Base-by-base conservation (phyloP, 768 basidiomycete species). In the Boletus eberwhitei region DNA sequence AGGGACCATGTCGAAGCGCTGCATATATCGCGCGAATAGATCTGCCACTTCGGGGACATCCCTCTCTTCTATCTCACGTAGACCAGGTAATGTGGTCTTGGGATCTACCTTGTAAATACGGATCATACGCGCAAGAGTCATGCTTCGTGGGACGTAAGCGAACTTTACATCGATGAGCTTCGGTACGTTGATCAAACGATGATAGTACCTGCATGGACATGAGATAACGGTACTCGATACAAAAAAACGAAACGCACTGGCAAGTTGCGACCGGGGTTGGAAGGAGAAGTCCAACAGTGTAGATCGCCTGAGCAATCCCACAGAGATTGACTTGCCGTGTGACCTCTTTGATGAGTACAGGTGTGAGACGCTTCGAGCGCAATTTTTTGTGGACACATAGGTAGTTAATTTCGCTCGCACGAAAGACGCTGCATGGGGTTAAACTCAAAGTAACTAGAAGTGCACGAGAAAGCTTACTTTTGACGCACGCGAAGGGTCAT, bases 381-480 rank as follows among this genome's bases (percentile, higher is more conserved):
- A 98, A 75, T 72, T 97, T 98, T 77, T 99, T 99, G 80, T 97
- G 95, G 1, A 98, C 86, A 64, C 93, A 96, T 47, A 99, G 87
- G 73, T 91, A 98, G 71, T 98, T 99, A 75, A 99, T 95, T 72
- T 98, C 97, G 68, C 86, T 86, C 39, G 85, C 83, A 29, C 72
- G 74, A 65, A 98, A 79, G 6, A 77, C 72, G 43, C 90, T 94
- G 56, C 35, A 54, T 63, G 26, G n/a, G 14, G 38, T 61, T 45
- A 60, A 55, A 43, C 22, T 42, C 19, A 48, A 36, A 39, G 19
- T 38, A 32, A 48, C n/a, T 39, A 49, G 11, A 16, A 51, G 14
- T 17, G 39, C 29, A 40, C 32, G 16, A 50, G 39, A 40, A 36
- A 21, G 71, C 88, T 69, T 63, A 97, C 96, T 87, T 85, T 53